Conservation (phyloP, 2,329 filamentous ascomycete species). For the Rachicladosporium sp. region DNA sequence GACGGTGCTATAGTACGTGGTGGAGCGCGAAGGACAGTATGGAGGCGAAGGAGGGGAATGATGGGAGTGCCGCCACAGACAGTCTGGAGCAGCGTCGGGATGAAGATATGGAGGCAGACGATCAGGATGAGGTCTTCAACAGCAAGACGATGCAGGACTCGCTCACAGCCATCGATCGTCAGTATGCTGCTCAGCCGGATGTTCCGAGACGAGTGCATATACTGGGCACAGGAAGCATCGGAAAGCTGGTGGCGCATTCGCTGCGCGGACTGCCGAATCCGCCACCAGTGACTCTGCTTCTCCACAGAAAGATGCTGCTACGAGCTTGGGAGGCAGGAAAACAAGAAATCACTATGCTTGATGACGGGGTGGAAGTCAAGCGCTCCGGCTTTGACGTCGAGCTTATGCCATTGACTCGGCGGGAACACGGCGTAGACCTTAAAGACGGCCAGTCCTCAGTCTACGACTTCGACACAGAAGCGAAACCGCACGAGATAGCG, state of each 20-base stretch:
- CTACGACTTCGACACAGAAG: constrained; percentile 12
- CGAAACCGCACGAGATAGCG: constrained; percentile 19
- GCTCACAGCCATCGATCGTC: constrained; percentile 15
- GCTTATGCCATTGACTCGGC: constrained; percentile 23
- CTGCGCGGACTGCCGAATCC: constrained; percentile 48
- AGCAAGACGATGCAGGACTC: constrained; percentile 1
- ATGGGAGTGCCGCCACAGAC: neutral
- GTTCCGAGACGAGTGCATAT: constrained; percentile 52
- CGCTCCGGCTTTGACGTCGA: constrained; percentile 35
- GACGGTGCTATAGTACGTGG: constrained; percentile 11
- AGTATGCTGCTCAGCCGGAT: constrained; percentile 14
- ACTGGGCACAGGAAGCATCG: constrained; percentile 70
- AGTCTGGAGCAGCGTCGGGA: too few species aligned
- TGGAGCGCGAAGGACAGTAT: constrained; percentile 11
- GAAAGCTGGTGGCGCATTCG: constrained; percentile 63
- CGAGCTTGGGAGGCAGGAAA: constrained; percentile 36
- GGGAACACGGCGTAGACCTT: constrained; percentile 23
- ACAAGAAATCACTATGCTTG: constrained; percentile 35
- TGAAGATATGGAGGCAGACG: neutral
- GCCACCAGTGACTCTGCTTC: constrained; percentile 69
- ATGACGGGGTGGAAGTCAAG: constrained; percentile 26
- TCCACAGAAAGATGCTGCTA: constrained; percentile 44
- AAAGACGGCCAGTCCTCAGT: constrained; percentile 9
- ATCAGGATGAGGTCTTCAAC: constrained; percentile 4
- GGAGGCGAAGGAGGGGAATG: constrained; percentile 7